Conservation (phyloP, 1,284 basidiomycete species). For the Xanthoconium separans region DNA sequence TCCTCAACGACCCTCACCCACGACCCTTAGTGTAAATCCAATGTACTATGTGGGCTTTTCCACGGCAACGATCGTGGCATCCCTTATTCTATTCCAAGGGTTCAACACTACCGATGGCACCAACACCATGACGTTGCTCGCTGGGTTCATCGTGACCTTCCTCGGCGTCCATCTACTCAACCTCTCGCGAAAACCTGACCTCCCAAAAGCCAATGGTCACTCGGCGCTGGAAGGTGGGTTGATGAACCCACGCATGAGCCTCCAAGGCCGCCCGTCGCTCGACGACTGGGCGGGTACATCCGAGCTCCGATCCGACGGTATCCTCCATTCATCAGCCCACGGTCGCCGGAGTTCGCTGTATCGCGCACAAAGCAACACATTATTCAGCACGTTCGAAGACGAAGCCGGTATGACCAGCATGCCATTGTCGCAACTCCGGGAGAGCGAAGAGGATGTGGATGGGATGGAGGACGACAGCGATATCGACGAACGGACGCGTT, state of each 20-base stretch:
- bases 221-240: constrained; percentile 67
- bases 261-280: constrained; percentile 67
- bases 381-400: constrained; percentile 63
- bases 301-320: constrained; percentile 33
- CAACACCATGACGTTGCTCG: constrained; percentile 82
- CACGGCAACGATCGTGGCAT: constrained; percentile 93
- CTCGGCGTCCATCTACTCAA: constrained; percentile 91
- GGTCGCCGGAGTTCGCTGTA: constrained; percentile 57
- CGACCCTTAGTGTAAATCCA: constrained; percentile 75
- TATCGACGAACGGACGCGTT: constrained; percentile 51
- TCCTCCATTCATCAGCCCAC: constrained; percentile 38
- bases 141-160: constrained; percentile 89
- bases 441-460: constrained; percentile 41
- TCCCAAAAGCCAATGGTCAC: constrained; percentile 41
- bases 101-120: constrained; percentile 88
- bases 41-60: constrained; percentile 99
- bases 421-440: constrained; percentile 44
- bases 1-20: constrained; percentile 9
- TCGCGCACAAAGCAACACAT: constrained; percentile 54
- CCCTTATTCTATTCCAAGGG: constrained; percentile 94
- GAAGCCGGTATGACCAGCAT: constrained; percentile 20
- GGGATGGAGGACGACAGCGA: constrained; percentile 34
- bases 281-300: constrained; percentile 65
- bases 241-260: constrained; percentile 71
- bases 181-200: constrained; percentile 69